Evolutionary conservation across 129 eudicot genomes (phyloP), one percentile per base, ranked within the genome.

Genomic region (Helichrysum umbraculigerum): DNA sequence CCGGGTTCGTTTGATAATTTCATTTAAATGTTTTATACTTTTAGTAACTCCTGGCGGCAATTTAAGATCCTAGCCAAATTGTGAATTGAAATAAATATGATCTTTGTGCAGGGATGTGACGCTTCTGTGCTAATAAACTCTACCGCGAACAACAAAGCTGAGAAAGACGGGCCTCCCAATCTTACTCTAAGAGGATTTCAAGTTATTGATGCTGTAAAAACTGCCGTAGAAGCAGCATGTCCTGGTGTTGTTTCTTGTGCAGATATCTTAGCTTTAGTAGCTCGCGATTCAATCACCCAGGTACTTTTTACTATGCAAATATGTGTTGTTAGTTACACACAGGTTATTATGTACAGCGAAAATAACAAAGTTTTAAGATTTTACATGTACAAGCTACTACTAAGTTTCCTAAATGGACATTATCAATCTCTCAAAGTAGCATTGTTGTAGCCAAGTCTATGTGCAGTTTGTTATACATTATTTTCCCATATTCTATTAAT

Each of bases 221-320:
- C 91, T 37, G 96, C 89, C 0, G 33, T 92, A 22, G 97, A 92
- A 61, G 79, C 68, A 20, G 42, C 63, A 5, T 92, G 97, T 71
- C 97, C 96, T 5, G 89, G 89, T 34, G 79, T 82, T n/a, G 97
- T 89, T n/a, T 92, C 96, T 71, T 92, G 97, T 58, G 89, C 97
- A 52, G 97, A 92, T 89, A 89, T 92, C 61, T 20, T 92, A 17
- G 88, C 96, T 59, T 81, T 92, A 50, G 93, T 79, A 28, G 88
- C 96, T 57, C 83, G 97, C 52, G 97, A 89, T 67, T 85, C 92
- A 14, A 85, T 86, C 57, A 42, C 56, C 17, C 19, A 58, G 86
- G 96, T 89, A 72, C 37, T 19, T 33, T 7, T 14, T 56, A 34
- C 22, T 54, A 54, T 54, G 9, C 3, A 54, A 4, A 16, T 0